phyloP scores from a whole-genome alignment of 2,329 filamentous ascomycete genomes.

The Cytospora piceicola region DNA sequence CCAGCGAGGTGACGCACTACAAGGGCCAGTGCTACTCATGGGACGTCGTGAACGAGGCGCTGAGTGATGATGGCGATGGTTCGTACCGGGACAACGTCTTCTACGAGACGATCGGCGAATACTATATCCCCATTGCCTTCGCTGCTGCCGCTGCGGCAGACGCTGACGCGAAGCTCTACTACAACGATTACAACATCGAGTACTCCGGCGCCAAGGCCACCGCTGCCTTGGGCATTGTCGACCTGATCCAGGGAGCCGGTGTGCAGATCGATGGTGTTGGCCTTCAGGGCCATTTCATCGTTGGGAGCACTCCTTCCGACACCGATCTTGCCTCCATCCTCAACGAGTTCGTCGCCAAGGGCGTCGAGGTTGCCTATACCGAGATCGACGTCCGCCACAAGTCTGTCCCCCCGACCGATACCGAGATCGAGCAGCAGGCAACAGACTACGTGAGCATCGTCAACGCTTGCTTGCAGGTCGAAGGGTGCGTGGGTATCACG shows the following conservation, averaged over 20 bases:
- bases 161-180: constrained; percentile 58
- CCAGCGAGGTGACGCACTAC: constrained; percentile 60
- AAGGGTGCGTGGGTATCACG: constrained; percentile 47
- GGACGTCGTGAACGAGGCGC: constrained; percentile 69
- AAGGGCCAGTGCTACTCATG: constrained; percentile 64
- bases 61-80: constrained; percentile 56
- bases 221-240: constrained; percentile 49
- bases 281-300: constrained; percentile 64
- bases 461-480: constrained; percentile 42
- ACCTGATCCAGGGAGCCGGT: constrained; percentile 50
- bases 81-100: constrained; percentile 58
- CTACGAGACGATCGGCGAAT: constrained; percentile 57
- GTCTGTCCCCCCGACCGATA: constrained; percentile 44
- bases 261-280: constrained; percentile 66
- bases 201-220: constrained; percentile 51
- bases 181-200: constrained; percentile 60
- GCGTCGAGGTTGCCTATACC: constrained; percentile 62
- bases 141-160: constrained; percentile 57
- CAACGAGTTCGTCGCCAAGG: constrained; percentile 53
- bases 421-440: constrained; percentile 50
- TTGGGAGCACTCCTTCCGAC: constrained; percentile 54
- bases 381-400: constrained; percentile 62
- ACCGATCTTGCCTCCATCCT: constrained; percentile 51
- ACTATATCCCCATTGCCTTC: constrained; percentile 63
- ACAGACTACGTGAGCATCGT: constrained; percentile 48